Percentiles rank a stretch among this genome's conserved stretches.
These are phyloP conservation scores for Penicillium sp. DNA, from an alignment of 2,329 filamentous ascomycete genomes.

Conservation along the genomic window DNA sequence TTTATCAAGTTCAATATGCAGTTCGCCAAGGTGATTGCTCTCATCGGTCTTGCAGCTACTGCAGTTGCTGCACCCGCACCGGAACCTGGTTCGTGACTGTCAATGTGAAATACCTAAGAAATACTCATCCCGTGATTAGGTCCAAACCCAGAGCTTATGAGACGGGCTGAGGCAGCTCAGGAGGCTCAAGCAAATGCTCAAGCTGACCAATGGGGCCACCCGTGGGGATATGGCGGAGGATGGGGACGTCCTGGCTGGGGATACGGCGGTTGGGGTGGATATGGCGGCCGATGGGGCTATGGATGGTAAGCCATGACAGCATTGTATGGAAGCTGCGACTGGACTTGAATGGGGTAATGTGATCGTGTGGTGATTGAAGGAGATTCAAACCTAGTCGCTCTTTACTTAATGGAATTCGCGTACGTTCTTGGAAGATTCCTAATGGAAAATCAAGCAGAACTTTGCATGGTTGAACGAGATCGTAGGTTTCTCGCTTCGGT, in stretches of 20 bases:
- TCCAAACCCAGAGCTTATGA: background rate
- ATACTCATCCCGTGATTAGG: background rate
- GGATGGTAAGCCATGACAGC: background rate
- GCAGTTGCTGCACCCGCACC: background rate
- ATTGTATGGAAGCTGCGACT: background rate
- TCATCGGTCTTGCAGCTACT: background rate
- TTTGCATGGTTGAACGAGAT: background rate
- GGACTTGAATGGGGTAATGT: background rate
- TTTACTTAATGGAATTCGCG: background rate
- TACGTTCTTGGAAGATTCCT: background rate
- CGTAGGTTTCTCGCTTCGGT: no score
- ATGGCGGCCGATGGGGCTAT: background rate
- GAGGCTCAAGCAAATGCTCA: background rate
- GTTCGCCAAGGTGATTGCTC: background rate
- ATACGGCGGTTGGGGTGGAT: background rate
- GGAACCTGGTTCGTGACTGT: background rate
- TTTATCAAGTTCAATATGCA: background rate
- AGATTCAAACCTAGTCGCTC: background rate
- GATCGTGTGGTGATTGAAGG: background rate
- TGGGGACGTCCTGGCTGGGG: background rate
- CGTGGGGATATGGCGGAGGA: background rate
- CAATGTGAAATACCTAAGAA: background rate
- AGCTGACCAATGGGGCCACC: background rate
- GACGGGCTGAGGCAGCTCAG: background rate
- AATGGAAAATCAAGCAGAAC: no score